These are phyloP conservation scores for Pseudohalonectria lignicola DNA, from an alignment of 2,329 filamentous ascomycete genomes.

Conservation along the genomic window DNA sequence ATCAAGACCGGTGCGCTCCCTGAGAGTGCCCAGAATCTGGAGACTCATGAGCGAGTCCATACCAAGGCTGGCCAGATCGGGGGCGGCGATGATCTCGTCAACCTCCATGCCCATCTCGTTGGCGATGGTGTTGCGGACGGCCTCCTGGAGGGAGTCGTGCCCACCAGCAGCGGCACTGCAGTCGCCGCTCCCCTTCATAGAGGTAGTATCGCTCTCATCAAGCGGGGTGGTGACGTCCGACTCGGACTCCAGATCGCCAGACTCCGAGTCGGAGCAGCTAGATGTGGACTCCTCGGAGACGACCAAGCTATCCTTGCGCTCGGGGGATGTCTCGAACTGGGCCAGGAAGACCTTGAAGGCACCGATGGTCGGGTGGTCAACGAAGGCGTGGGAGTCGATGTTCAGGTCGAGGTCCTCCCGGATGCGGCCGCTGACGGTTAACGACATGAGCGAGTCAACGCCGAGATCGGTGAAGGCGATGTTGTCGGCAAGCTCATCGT, in stretches of 20 bases:
- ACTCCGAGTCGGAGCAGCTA: conserved; percentile 29
- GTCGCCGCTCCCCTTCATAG: conserved; percentile 26
- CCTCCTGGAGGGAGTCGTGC: conserved; percentile 31
- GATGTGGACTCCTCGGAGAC: conserved; percentile 18
- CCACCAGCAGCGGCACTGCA: conserved; percentile 14
- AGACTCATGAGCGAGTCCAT: conserved; percentile 50
- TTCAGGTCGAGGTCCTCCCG: conserved; percentile 47
- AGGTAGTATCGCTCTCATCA: conserved; percentile 39
- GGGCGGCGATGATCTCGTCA: conserved; percentile 45
- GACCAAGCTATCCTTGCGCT: conserved; percentile 12
- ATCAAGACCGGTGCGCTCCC: conserved; percentile 40
- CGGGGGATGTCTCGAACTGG: conserved; percentile 21
- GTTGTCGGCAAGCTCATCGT: conserved; percentile 44
- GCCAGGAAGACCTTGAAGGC: conserved; percentile 35
- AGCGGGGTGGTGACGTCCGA: conserved; percentile 41
- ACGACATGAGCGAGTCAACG: conserved; percentile 49
- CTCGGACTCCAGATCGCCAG: conserved; percentile 32
- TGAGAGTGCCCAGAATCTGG: conserved; percentile 41
- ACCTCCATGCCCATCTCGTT: conserved; percentile 62
- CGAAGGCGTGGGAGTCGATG: conserved; percentile 39
- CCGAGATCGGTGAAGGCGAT: conserved; percentile 46
- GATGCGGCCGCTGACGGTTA: conserved; percentile 45
- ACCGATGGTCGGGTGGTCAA: conserved; percentile 42
- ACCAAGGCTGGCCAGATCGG: conserved; percentile 43
- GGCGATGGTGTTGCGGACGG: conserved; percentile 57